These are phyloP conservation scores for Quambalaria eucalypti DNA, from an alignment of 1,284 basidiomycete genomes.

Conservation along the genomic window DNA sequence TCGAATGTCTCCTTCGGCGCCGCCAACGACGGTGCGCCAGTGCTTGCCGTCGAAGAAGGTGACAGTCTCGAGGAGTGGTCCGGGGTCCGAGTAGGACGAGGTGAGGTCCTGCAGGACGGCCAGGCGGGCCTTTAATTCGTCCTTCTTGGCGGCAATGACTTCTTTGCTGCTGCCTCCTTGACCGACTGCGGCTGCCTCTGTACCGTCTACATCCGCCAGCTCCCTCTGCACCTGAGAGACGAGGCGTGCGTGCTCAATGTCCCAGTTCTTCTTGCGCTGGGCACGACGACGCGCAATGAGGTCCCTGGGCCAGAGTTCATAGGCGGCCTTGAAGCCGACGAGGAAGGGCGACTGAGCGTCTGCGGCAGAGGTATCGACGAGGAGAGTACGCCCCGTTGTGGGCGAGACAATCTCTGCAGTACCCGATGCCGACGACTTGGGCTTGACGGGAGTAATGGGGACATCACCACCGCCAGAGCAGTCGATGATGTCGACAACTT, in stretches of 20 bases:
- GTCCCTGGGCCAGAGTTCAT: slow-evolving; percentile 45
- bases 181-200: slow-evolving; percentile 1
- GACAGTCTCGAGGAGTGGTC: slow-evolving; percentile 44
- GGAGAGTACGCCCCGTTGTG: slow-evolving; percentile 36
- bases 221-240: slow-evolving; percentile 31
- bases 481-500: slow-evolving; percentile 47
- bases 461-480: slow-evolving; percentile 41
- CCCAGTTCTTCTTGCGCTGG: slow-evolving; percentile 40
- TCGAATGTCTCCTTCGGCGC: slow-evolving; percentile 42
- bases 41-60: slow-evolving; percentile 45
- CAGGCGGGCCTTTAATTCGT: slow-evolving; percentile 41
- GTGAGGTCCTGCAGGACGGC: slow-evolving; percentile 39
- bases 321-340: slow-evolving; percentile 35
- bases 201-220: slow-evolving; percentile 11
- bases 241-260: slow-evolving; percentile 37
- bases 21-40: slow-evolving; percentile 46
- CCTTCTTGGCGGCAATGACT: slow-evolving; percentile 15
- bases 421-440: slow-evolving; percentile 12
- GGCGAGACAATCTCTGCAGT: slow-evolving; percentile 32
- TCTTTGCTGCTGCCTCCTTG: slow-evolving; percentile 1
- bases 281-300: slow-evolving; percentile 37
- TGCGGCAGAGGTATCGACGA: slow-evolving; percentile 5
- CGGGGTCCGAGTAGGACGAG: slow-evolving; percentile 36
- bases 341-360: not conserved
- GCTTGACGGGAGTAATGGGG: slow-evolving; percentile 18